Base-by-base conservation (phyloP, 1,139 yeast species). In the Debaryomyces udenii region DNA sequence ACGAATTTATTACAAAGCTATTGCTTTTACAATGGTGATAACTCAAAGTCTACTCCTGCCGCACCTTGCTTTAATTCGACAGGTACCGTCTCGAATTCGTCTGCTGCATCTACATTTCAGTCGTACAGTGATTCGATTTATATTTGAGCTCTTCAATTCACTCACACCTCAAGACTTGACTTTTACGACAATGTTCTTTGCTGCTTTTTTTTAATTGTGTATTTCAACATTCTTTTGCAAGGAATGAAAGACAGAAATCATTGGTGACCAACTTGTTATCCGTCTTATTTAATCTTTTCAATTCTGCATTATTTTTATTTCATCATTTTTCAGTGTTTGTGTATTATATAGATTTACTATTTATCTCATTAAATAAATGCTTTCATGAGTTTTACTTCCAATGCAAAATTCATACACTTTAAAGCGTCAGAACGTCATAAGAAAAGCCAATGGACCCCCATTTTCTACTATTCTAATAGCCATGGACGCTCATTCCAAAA, bases 401-500 rank as follows among this genome's bases (percentile, higher is more conserved):
- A 26, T 17, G 22, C 22, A 20, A 5, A 6, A 6, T 20, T 20
- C 22, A 20, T 20, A 7, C 22, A 5, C 22, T 20, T 6, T 5
- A 6, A 20, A 20, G 22, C 7, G 22, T 6, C 22, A 7, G n/a
- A n/a, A n/a, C n/a, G n/a, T n/a, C n/a, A n/a, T n/a, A n/a, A n/a
- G n/a, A n/a, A n/a, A n/a, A n/a, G n/a, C n/a, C n/a, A n/a, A n/a
- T n/a, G n/a, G n/a, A n/a, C n/a, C n/a, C n/a, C n/a, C n/a, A n/a
- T n/a, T n/a, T n/a, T n/a, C n/a, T n/a, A n/a, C 29, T 35, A 51
- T 24, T 47, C 44, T 16, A 37, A 37, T n/a, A 68, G 40, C 68
- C 68, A 72, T 1, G 75, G 72, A 38, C 78, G 58, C 2, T 56
- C 46, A 3, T 51, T 48, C 90, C 90, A 83, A 54, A 84, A 83